Base-by-base conservation (phyloP, 2,329 filamentous ascomycete species). In the Nakataea oryzae region DNA sequence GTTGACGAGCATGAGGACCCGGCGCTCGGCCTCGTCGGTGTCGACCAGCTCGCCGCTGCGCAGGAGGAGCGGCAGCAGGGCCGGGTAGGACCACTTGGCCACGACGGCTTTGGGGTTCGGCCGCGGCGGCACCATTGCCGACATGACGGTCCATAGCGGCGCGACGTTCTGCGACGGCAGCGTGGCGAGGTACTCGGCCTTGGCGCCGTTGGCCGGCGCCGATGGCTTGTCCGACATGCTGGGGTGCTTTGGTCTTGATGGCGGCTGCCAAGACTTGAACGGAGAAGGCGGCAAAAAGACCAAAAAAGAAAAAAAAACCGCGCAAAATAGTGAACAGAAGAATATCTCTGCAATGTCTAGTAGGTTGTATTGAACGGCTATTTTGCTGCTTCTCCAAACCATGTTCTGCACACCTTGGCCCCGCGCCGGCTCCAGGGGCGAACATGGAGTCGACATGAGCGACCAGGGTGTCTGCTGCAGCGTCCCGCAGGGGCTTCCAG, bases 1-100 rank as follows among this genome's bases (percentile, higher is more conserved):
- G 62, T 72, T 71, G 1, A 69, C 63, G 14, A 72, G 64, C 70
- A 72, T 71, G n/a, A 67, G 56, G 21, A 70, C 70, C n/a, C 70
- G 61, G 41, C 70, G 61, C 67, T 72, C 70, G 14, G 69, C 70
- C 59, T 69, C 65, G 32, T 69, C 66, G 27, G 68, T 66, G 1
- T 67, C 64, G 12, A 71, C 65, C 17, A 70, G 24, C 47, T 67
- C 62, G 8, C 69, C 69, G 8, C 69, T 65, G 29, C 64, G 41
- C 21, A 70, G 59, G 6, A 72, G 66, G 54, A 67, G 63, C 14
- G 69, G 69, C 7, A 66, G 64, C 34, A 69, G 64, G 12, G 65
- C 62, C 2, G 67, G 61, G 64, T 70, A 72, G 24, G 64, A 62
- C 70, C 70, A 71, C 55, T 28, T 41, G 17, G 21, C 26, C 26